Conservation (phyloP, 2,329 filamentous ascomycete species). For the Mycosphaerella sp. region DNA sequence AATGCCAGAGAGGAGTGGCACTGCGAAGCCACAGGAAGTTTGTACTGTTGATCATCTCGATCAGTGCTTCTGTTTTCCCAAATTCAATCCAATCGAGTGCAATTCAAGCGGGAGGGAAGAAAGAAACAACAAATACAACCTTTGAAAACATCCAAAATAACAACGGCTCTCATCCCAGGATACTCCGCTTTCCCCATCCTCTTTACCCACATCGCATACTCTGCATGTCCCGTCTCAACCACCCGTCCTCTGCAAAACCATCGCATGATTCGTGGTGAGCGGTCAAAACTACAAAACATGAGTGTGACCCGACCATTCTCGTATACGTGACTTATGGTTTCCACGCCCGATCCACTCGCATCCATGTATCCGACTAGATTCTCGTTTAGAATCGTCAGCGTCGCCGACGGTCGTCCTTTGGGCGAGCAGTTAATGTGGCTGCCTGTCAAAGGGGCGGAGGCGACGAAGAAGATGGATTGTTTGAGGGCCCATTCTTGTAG, state of each 20-base stretch:
- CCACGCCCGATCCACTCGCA: conserved; percentile 65
- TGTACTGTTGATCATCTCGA: conserved; percentile 41
- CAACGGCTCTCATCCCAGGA: conserved; percentile 53
- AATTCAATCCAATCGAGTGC: background rate
- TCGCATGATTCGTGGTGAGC: conserved; percentile 55
- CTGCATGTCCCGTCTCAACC: conserved; percentile 52
- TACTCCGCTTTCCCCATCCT: conserved; percentile 31
- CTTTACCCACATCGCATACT: conserved; percentile 43
- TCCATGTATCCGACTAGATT: conserved; percentile 65
- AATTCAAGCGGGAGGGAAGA: too few relatives aligned
- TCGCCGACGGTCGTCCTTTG: conserved; percentile 60
- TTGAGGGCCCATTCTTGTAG: conserved; percentile 57
- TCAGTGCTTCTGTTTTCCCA: background rate
- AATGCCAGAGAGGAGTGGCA: conserved; percentile 48
- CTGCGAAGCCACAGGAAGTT: conserved; percentile 60
- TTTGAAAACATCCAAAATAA: conserved; percentile 57
- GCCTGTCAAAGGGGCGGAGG: conserved; percentile 61
- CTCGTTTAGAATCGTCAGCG: conserved; percentile 54
- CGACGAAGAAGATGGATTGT: conserved; percentile 70
- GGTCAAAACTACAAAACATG: conserved; percentile 64
- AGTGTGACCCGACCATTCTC: conserved; percentile 70
- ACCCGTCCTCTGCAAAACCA: conserved; percentile 56
- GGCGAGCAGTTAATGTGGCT: conserved; percentile 70
- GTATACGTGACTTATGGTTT: conserved; percentile 69
- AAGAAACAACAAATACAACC: conserved; percentile 21